Evolutionary conservation across 331 rosid genomes (phyloP).

Genomic region (Rosa hybrid): DNA sequence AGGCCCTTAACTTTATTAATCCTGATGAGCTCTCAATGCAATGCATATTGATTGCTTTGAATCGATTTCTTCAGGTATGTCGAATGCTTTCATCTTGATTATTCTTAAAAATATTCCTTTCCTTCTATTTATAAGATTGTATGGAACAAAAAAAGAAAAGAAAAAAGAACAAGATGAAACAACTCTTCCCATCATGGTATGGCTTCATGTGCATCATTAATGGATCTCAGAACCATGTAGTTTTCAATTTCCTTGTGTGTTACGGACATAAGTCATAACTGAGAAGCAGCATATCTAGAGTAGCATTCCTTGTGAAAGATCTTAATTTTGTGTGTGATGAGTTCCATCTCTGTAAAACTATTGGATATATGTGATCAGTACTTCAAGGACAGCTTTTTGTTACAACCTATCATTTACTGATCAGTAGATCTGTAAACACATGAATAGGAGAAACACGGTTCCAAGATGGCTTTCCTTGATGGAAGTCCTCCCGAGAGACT

Average conservation of each 20-base stretch:
- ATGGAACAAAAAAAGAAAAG: not conserved
- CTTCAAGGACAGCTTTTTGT: not conserved
- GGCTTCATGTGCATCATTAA: not conserved
- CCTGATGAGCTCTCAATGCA: slow-evolving; percentile 99
- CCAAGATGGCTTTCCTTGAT: slow-evolving; percentile 98
- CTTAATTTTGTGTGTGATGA: not conserved
- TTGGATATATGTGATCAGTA: not conserved
- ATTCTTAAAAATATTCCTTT: not conserved
- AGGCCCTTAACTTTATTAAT: slow-evolving; percentile 95
- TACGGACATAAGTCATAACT: not conserved
- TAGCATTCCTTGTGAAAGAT: not conserved
- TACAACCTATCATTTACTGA: not conserved
- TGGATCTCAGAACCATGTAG: not conserved
- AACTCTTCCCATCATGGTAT: not conserved
- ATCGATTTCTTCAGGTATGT: slow-evolving; percentile 92
- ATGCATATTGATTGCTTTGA: slow-evolving; percentile 93
- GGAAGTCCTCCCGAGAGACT: slow-evolving; percentile 98
- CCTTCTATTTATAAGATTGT: not conserved
- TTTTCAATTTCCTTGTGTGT: not conserved
- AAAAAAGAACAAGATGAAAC: not conserved
- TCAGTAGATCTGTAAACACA: slow-evolving; percentile 14
- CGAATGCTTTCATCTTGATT: slow-evolving; percentile 26
- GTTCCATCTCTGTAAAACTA: slow-evolving; percentile 14
- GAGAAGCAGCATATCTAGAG: not conserved
- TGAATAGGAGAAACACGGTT: slow-evolving; percentile 92